These are phyloP conservation scores for Trichoderma semiorbis DNA, from an alignment of 2,329 filamentous ascomycete species.

Conservation along the genomic window DNA sequence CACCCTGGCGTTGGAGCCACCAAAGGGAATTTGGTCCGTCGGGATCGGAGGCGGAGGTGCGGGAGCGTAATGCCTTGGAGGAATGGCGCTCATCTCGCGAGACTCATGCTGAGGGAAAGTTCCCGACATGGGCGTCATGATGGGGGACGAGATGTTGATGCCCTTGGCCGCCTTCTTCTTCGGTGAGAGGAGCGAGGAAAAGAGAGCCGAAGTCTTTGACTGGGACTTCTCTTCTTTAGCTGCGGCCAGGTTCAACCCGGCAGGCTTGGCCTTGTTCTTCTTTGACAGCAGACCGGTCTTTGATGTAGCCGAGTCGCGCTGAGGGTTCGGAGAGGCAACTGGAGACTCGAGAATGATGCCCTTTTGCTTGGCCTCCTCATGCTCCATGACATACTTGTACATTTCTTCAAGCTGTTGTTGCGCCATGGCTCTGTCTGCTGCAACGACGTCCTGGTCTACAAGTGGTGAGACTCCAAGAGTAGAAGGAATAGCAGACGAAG, in stretches of 20 bases:
- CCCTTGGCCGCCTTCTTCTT: constrained; percentile 50
- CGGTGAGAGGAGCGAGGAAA: constrained; percentile 61
- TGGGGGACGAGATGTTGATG: constrained; percentile 61
- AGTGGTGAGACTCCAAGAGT: constrained; percentile 61
- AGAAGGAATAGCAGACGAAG: constrained; percentile 39
- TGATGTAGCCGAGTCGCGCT: constrained; percentile 27
- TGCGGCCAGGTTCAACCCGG: constrained; percentile 46
- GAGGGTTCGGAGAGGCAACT: constrained; percentile 30
- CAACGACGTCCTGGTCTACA: constrained; percentile 74
- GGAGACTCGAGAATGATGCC: constrained; percentile 49
- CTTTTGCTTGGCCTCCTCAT: constrained; percentile 66
- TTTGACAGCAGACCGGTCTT: constrained; percentile 35
- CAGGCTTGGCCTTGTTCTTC: constrained; percentile 49
- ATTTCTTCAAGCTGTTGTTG: constrained; percentile 84
- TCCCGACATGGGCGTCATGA: constrained; percentile 60
- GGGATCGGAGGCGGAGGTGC: constrained; percentile 56
- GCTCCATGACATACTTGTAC: constrained; percentile 88
- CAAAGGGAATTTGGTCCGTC: constrained; percentile 41
- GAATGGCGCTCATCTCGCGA: constrained; percentile 56
- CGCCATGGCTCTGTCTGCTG: constrained; percentile 69
- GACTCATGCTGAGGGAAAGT: constrained; percentile 54
- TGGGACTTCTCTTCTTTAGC: constrained; percentile 47
- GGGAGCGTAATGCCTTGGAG: constrained; percentile 57
- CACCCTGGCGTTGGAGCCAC: constrained; percentile 26
- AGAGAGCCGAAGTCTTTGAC: constrained; percentile 56